Evolutionary conservation across 2,329 filamentous ascomycete genomes (phyloP).

Genomic region (Aureobasidium sp.): DNA sequence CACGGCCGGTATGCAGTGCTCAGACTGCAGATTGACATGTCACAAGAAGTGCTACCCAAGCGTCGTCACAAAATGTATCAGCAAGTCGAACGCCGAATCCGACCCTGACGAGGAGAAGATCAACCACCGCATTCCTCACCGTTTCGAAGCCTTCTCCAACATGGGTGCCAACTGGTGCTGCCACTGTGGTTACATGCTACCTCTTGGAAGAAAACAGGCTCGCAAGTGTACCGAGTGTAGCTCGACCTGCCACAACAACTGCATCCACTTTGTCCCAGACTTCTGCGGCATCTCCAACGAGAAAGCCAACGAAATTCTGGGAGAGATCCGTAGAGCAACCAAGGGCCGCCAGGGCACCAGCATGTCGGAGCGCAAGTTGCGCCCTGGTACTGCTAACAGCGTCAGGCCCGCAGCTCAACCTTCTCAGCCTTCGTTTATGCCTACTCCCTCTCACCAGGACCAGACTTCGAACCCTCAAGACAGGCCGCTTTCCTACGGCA

Average conservation of each 20-base stretch:
- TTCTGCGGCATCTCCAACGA: constrained; percentile 99
- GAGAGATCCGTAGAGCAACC: constrained; percentile 65
- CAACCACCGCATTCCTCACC: constrained; percentile 97
- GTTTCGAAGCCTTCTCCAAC: constrained; percentile 94
- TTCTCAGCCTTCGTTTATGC: constrained; percentile 28
- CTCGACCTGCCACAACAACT: constrained; percentile 83
- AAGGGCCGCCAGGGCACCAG: constrained; percentile 56
- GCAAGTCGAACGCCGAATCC: constrained; percentile 96
- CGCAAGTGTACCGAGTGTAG: constrained; percentile 91
- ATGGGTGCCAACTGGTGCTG: constrained; percentile 99
- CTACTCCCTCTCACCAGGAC: neutral
- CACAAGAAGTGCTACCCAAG: constrained; percentile 95
- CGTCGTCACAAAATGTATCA: constrained; percentile 99
- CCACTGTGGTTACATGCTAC: constrained; percentile 92
- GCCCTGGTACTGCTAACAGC: constrained; percentile 37
- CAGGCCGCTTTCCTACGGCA: constrained; percentile 40
- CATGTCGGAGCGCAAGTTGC: constrained; percentile 59
- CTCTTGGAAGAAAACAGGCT: constrained; percentile 90
- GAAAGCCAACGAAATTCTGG: constrained; percentile 85
- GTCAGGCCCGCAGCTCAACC: constrained; percentile 35
- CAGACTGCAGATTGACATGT: constrained; percentile 99
- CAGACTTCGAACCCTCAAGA: constrained; percentile 25
- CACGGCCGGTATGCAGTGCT: constrained; percentile 96
- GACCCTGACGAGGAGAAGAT: constrained; percentile 99
- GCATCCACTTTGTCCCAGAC: constrained; percentile 91